Evolutionary conservation across 495 filamentous ascomycete species (phyloP), one percentile per base, ranked within the genome.

Genomic region (Penicillium silybi): DNA sequence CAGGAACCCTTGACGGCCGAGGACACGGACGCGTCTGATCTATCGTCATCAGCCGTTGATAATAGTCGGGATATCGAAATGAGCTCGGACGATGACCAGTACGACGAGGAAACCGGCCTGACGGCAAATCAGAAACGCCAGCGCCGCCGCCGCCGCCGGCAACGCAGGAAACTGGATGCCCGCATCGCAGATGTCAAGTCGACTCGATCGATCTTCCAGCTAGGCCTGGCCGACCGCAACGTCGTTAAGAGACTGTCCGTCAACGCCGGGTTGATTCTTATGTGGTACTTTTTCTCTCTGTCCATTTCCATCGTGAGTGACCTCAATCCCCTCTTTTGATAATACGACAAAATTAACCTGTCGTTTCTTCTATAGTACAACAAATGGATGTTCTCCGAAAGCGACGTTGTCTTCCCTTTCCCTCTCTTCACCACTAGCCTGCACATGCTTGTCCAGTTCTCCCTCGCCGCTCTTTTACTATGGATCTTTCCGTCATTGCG

Each of bases 331-430:
- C 2, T 37, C 3, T 40, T 42, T 20, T 13, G 0, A 13, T 6
- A 11, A 27, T 13, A 13, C 19, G n/a, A n/a, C 9, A 5, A 47
- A 40, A 9, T 41, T 47, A 41, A 52, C 18, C 10, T 6, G 16
- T 9, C 26, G 13, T 16, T 39, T 16, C 0, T 16, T 27, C 23
- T 26, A 20, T 58, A 95, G 90, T 99, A 99, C 73, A 99, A 99
- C 76, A 97, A 96, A 78, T 97, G 95, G 95, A 99, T 99, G 95
- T 99, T 99, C 69, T 86, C 88, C 54, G 73, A 85, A 16, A 82
- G 85, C 44, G 85, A 89, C 48, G 81, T 92, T 56, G 80, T 96
- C 61, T 99, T 99, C 65, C 86, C 88, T 41, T 97, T 90, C 54
- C 95, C 95, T 41, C 82, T 99, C 44, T 97, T 97, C 73, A 96